A percentile compares a stretch with the other conserved stretches of the same genome.
Evolutionary conservation across 495 filamentous ascomycete species (phyloP).

Genomic region (Aspergillus baeticus): DNA sequence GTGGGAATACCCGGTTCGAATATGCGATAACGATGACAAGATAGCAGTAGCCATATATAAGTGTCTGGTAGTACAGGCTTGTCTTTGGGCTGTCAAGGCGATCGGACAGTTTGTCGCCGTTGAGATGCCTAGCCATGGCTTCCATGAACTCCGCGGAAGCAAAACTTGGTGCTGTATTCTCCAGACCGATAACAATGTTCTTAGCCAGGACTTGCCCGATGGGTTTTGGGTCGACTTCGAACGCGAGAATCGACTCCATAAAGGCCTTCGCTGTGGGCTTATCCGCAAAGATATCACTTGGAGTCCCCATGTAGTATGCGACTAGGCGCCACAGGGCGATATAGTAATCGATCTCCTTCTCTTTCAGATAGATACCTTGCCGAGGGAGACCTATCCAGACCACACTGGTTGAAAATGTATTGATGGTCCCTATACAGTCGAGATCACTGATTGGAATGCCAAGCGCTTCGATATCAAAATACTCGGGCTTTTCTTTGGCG

Average conservation of each 20-base stretch:
- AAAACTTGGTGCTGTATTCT: constrained; percentile 61
- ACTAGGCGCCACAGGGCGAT: constrained; percentile 76
- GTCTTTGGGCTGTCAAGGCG: constrained; percentile 57
- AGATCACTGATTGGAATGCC: constrained; percentile 76
- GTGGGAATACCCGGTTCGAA: constrained; percentile 51
- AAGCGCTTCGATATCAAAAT: constrained; percentile 58
- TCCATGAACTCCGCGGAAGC: constrained; percentile 61
- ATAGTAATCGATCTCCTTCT: constrained; percentile 67
- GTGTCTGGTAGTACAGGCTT: constrained; percentile 52
- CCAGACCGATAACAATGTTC: constrained; percentile 69
- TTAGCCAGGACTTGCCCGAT: constrained; percentile 63
- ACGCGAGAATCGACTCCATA: constrained; percentile 63
- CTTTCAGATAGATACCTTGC: constrained; percentile 64
- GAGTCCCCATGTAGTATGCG: constrained; percentile 68
- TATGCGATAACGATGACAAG: constrained; percentile 60
- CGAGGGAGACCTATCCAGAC: constrained; percentile 69
- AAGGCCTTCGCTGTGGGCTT: constrained; percentile 53
- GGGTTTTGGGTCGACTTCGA: constrained; percentile 62
- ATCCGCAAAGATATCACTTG: constrained; percentile 55
- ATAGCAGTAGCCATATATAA: constrained; percentile 67
- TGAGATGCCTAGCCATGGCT: constrained; percentile 67
- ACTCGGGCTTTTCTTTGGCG: constrained; percentile 49
- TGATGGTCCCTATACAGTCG: constrained; percentile 69
- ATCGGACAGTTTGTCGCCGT: constrained; percentile 60
- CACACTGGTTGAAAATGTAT: constrained; percentile 62